Percentiles rank a stretch among this genome's conserved stretches.
Conservation (phyloP, 2,329 filamentous ascomycete genomes). For the Raffaelea arxii region DNA sequence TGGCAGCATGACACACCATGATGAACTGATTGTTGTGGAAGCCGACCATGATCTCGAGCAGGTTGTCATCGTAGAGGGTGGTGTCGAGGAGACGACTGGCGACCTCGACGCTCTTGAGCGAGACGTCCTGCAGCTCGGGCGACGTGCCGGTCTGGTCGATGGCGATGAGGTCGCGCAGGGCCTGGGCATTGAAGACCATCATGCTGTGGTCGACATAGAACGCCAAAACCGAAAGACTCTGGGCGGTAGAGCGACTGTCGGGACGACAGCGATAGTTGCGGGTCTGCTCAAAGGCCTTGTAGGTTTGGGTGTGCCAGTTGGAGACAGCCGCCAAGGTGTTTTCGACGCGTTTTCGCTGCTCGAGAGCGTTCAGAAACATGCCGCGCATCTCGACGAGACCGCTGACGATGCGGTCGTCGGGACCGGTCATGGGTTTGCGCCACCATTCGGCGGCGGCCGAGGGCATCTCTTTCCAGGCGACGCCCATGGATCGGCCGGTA, state of each 20-base stretch:
- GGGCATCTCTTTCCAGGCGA: conserved; percentile 11
- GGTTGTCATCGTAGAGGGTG: conserved; percentile 10
- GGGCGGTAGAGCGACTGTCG: conserved; percentile 2
- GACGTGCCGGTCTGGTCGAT: conserved; percentile 11
- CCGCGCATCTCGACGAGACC: conserved; percentile 15
- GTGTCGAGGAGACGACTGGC: conserved; percentile 11
- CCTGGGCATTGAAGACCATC: conserved; percentile 17
- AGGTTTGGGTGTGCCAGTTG: conserved; percentile 13
- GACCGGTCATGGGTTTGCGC: conserved; percentile 12
- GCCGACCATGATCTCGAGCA: conserved; percentile 14
- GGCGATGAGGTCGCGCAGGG: conserved; percentile 14
- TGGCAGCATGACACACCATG: conserved; percentile 17
- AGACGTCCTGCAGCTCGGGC: conserved; percentile 10
- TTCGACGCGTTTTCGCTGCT: conserved; percentile 11
- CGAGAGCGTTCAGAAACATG: conserved; percentile 11
- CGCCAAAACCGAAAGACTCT: conserved; percentile 11
- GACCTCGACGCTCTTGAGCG: conserved; percentile 10
- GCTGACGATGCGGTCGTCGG: conserved; percentile 15
- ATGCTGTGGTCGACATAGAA: conserved; percentile 18
- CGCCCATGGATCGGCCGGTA: conserved; percentile 12
- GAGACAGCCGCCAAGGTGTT: conserved; percentile 11
- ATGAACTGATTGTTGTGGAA: conserved; percentile 18
- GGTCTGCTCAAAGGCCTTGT: conserved; percentile 10
- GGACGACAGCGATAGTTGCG: conserved; percentile 9
- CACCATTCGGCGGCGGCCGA: conserved; percentile 11